A percentile compares a stretch with the other conserved stretches of the same genome.
These are phyloP conservation scores for Abelmoschus esculentus DNA, from an alignment of 345 rosid species.

Conservation along the genomic window DNA sequence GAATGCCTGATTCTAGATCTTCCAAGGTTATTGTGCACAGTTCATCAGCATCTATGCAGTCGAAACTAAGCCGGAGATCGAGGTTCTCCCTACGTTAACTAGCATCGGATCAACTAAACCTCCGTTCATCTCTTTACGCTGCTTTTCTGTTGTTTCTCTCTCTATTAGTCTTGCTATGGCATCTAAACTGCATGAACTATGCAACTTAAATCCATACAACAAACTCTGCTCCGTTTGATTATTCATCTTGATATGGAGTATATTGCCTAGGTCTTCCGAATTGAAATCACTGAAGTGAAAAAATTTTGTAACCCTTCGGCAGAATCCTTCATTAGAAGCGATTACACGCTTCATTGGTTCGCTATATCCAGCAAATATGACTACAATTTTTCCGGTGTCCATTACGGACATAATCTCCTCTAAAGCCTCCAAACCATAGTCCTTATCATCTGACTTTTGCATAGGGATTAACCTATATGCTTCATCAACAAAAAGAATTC, in stretches of 20 bases:
- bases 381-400: slow-evolving; percentile 83
- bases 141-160: slow-evolving; percentile 67
- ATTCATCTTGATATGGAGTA: slow-evolving; percentile 79
- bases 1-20: slow-evolving; percentile 69
- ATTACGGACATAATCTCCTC: slow-evolving; percentile 98
- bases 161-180: slow-evolving; percentile 62
- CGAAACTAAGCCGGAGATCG: slow-evolving; percentile 75
- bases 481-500: slow-evolving; percentile 96
- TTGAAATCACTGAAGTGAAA: slow-evolving; percentile 74
- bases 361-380: slow-evolving; percentile 90
- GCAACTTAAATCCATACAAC: slow-evolving; percentile 65
- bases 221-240: slow-evolving; percentile 50
- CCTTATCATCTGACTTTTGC: slow-evolving; percentile 94
- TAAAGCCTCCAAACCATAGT: slow-evolving; percentile 91
- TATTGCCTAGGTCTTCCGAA: slow-evolving; percentile 64
- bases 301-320: slow-evolving; percentile 92
- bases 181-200: slow-evolving; percentile 54
- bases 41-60: slow-evolving; percentile 65
- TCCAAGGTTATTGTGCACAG: slow-evolving; percentile 58
- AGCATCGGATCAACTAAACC: slow-evolving; percentile 80
- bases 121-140: slow-evolving; percentile 89
- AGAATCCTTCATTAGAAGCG: slow-evolving; percentile 87
- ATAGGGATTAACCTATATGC: slow-evolving; percentile 88
- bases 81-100: slow-evolving; percentile 79
- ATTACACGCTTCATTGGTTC: slow-evolving; percentile 99